These are phyloP conservation scores for Acer yangbiense DNA, from an alignment of 345 rosid genomes.

Conservation along the genomic window DNA sequence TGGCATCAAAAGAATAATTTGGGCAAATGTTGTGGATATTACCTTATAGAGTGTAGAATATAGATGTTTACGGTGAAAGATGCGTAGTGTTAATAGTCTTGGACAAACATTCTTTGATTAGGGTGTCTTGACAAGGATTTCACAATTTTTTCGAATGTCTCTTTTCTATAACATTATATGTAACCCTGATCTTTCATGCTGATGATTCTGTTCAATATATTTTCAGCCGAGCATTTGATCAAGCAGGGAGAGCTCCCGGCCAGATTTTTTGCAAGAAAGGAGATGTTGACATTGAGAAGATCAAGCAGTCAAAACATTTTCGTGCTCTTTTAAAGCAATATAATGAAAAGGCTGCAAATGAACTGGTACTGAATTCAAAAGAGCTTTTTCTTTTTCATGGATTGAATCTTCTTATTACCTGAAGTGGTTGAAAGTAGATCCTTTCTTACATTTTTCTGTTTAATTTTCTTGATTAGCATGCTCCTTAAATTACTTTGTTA, in stretches of 20 bases:
- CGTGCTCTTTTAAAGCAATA: conserved; percentile 48
- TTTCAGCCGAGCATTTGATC: conserved; percentile 75
- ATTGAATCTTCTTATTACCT: conserved; percentile 6
- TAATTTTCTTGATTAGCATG: background rate
- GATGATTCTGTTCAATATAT: conserved; percentile 21
- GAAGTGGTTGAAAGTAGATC: background rate
- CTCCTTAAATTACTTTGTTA: background rate
- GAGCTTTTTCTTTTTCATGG: conserved; percentile 14
- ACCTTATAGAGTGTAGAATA: background rate
- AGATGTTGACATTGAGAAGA: conserved; percentile 56
- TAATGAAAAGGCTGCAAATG: conserved; percentile 36
- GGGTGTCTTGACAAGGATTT: background rate
- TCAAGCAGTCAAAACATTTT: conserved; percentile 72
- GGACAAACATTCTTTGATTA: conserved; percentile 6
- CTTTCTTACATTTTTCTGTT: background rate
- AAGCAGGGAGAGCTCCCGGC: conserved; percentile 65
- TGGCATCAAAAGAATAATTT: background rate
- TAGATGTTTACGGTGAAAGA: background rate
- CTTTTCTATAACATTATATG: conserved; percentile 2
- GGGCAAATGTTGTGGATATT: background rate
- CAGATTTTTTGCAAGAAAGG: conserved; percentile 49
- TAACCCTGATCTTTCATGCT: background rate
- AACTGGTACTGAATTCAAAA: conserved; percentile 38
- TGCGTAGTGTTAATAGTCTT: background rate
- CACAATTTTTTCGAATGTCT: background rate